Percentiles rank a stretch among this genome's conserved stretches.
Evolutionary conservation across 768 basidiomycete genomes (phyloP).

Genomic region (Tricholoma saponaceum): DNA sequence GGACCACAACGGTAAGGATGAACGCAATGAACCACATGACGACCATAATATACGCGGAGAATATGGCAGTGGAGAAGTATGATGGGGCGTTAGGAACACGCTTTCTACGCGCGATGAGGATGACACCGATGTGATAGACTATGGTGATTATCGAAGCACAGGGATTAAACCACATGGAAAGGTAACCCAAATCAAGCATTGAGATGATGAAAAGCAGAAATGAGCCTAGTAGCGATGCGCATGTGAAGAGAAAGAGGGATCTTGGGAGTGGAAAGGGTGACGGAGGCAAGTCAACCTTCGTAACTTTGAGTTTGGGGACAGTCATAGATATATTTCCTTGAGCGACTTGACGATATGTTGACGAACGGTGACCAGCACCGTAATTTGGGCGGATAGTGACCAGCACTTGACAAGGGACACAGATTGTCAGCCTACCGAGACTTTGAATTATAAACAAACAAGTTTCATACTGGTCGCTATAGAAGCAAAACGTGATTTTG

Average conservation of each 20-base stretch:
- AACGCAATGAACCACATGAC: conserved; percentile 27
- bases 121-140: conserved; percentile 22
- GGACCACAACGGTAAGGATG: conserved; percentile 23
- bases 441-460: not conserved
- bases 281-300: not conserved
- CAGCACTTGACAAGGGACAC: conserved; percentile 19
- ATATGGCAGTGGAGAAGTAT: conserved; percentile 28
- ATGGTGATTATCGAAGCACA: conserved; percentile 25
- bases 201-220: conserved; percentile 25
- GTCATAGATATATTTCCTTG: conserved; percentile 1
- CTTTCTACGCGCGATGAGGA: conserved; percentile 22
- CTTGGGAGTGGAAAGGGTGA: conserved; percentile 18
- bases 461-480: conserved; percentile 3
- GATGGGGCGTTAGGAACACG: conserved; percentile 22
- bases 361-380: conserved; percentile 26
- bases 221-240: conserved; percentile 20
- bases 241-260: conserved; percentile 24
- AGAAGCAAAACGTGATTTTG: not conserved
- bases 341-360: not conserved
- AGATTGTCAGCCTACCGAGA: not conserved
- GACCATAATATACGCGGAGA: conserved; percentile 26
- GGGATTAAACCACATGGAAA: conserved; percentile 30
- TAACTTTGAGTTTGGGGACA: conserved; percentile 2
- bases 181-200: conserved; percentile 29
- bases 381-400: conserved; percentile 18